Base-by-base conservation (phyloP, 1,284 basidiomycete species). In the Marasmius sp. region DNA sequence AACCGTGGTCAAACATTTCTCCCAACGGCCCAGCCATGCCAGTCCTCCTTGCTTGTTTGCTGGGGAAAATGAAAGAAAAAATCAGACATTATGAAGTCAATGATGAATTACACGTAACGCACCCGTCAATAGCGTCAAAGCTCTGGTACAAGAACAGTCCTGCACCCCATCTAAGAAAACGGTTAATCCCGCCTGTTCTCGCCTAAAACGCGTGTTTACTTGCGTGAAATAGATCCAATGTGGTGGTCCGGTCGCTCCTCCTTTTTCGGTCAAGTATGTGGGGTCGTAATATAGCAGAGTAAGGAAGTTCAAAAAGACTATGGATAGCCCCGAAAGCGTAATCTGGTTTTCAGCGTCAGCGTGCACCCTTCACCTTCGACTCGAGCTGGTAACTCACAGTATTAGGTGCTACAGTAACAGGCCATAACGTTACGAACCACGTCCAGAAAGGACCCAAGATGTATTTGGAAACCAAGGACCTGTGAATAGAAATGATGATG, bases 11-110 rank as follows among this genome's bases (percentile, higher is more conserved):
- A 72, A 98, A 98, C 84, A 97, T 88, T 74, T 98, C 94, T 18
- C 97, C 97, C 18, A 98, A 79, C 3, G 97, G 97, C 3, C 96
- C 94, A 20, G 95, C 92, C 93, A 98, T 98, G 3, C 94, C 94
- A 0, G 95, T 97, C 59, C 96, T 79, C 58, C 97, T 82, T 12
- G 97, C 97, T 77, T 99, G 97, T 76, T 97, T 97, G 11, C 95
- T 96, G 66, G 38, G 1, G 9, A 66, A 34, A 47, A 61, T 12
- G 57, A 6, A 50, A 52, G 27, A 41, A 16, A 66, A 47, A 47
- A 41, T 45, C 58, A 59, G 54, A 38, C 22, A 12, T 18, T n/a
- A 48, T 36, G 47, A 39, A 58, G 59, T 12, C 34, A 22, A 58
- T 50, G 7, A n/a, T 27, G 9, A n/a, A 9, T 47, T 20, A 54